These are phyloP conservation scores for Phytopythium litorale DNA, from an alignment of 352 stramenopile genomes.

Conservation along the genomic window DNA sequence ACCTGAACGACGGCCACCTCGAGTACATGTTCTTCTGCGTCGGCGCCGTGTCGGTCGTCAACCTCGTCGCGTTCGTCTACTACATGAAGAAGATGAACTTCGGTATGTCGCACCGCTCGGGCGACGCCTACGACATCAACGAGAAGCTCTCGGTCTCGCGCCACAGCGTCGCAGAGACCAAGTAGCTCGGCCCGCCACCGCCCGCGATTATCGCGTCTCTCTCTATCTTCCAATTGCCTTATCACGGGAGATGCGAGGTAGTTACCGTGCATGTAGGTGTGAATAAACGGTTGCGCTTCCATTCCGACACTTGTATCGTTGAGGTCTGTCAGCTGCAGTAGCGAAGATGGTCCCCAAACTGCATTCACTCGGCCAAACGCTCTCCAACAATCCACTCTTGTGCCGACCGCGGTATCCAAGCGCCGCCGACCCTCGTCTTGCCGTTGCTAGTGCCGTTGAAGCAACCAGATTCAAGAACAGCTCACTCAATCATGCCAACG, in stretches of 20 bases:
- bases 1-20: constrained; percentile 58
- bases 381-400: no score
- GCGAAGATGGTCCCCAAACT: no score
- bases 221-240: no score
- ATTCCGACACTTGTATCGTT: no score
- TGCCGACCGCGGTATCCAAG: no score
- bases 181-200: constrained; percentile 1
- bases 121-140: constrained; percentile 3
- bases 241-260: constrained; percentile 20
- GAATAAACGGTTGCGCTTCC: no score
- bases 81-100: constrained; percentile 64
- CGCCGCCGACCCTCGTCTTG: no score
- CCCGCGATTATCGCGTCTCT: constrained; percentile 1
- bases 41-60: constrained; percentile 51
- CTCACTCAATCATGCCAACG: no score
- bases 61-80: constrained; percentile 41
- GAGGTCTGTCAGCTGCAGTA: no score
- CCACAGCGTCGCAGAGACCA: constrained; percentile 11
- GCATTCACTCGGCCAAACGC: no score
- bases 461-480: no score
- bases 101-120: constrained; percentile 15
- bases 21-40: constrained; percentile 75
- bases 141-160: constrained; percentile 16
- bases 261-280: constrained; percentile 7
- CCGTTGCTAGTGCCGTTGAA: no score